A percentile compares a stretch with the other conserved stretches of the same genome.
These are phyloP conservation scores for Plectosphaerella cucumerina DNA, from an alignment of 2,329 filamentous ascomycete genomes.

Conservation along the genomic window DNA sequence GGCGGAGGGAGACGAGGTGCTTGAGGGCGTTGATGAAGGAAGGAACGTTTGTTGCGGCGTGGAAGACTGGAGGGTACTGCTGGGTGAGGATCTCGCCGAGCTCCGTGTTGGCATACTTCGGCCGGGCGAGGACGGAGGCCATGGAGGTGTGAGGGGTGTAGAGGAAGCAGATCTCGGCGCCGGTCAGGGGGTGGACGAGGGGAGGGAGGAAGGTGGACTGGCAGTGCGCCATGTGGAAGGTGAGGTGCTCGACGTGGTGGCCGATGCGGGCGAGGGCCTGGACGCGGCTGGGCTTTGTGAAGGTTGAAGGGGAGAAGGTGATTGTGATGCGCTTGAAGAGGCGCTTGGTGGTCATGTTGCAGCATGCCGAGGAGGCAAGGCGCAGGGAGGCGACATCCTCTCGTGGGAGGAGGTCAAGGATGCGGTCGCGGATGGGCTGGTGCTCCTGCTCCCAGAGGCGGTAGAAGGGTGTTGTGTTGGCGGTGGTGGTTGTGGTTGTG, in stretches of 20 bases:
- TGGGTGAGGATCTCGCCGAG: conserved; percentile 78
- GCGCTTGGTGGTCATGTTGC: conserved; percentile 62
- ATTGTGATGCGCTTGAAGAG: conserved; percentile 67
- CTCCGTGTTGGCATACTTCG: conserved; percentile 76
- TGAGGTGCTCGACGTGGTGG: conserved; percentile 72
- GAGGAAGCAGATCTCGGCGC: conserved; percentile 73
- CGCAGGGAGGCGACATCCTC: conserved; percentile 57
- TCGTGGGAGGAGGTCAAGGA: conserved; percentile 46
- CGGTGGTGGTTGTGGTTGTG: not conserved
- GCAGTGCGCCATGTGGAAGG: conserved; percentile 72
- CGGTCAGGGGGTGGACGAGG: conserved; percentile 73
- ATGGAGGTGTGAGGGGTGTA: conserved; percentile 74
- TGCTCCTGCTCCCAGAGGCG: conserved; percentile 49
- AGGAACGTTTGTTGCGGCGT: conserved; percentile 81
- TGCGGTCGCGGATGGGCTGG: conserved; percentile 37
- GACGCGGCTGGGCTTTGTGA: conserved; percentile 69
- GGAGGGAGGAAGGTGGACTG: conserved; percentile 79
- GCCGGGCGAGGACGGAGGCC: conserved; percentile 56
- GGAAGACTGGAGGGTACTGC: conserved; percentile 85
- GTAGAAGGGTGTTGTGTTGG: conserved; percentile 37
- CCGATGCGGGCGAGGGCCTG: conserved; percentile 75
- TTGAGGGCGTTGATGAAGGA: conserved; percentile 76
- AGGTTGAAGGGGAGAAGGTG: conserved; percentile 69
- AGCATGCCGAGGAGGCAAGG: conserved; percentile 65
- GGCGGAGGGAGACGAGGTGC: conserved; percentile 63